A percentile compares a stretch with the other conserved stretches of the same genome.
phyloP scores from a whole-genome alignment of 192 early-diverging fungal species.

The Phlyctochytrium bullatum region DNA sequence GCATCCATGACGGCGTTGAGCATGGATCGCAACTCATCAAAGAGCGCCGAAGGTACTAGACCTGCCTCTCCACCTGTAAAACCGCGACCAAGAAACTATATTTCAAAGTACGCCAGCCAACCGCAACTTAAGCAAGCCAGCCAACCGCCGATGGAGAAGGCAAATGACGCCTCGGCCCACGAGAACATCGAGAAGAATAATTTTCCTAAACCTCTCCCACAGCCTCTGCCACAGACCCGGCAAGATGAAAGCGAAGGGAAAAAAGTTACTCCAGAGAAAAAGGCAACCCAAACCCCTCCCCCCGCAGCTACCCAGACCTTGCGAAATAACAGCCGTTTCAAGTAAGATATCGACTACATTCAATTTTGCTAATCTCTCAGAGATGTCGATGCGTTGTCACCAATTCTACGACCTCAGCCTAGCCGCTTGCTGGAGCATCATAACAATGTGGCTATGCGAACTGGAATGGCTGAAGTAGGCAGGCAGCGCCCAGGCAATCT shows the following conservation, averaged over 20 bases:
- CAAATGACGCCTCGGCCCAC: background rate
- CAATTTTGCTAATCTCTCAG: no score
- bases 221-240: background rate
- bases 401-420: no score
- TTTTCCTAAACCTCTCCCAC: background rate
- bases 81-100: background rate
- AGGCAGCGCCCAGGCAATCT: no score
- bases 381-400: no score
- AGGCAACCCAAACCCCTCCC: no score
- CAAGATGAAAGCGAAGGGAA: background rate
- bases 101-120: background rate
- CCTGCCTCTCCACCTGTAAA: background rate
- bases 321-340: no score
- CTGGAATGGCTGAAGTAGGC: no score
- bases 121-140: background rate
- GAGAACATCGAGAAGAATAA: background rate
- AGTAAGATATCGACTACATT: no score
- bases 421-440: no score
- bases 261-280: background rate
- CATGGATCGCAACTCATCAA: background rate
- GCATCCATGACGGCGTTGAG: background rate
- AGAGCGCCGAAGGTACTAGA: background rate
- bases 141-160: background rate
- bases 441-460: no score
- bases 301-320: no score